Evolutionary conservation across 1,284 basidiomycete genomes (phyloP).

Genomic region (Boletus subluridellus): DNA sequence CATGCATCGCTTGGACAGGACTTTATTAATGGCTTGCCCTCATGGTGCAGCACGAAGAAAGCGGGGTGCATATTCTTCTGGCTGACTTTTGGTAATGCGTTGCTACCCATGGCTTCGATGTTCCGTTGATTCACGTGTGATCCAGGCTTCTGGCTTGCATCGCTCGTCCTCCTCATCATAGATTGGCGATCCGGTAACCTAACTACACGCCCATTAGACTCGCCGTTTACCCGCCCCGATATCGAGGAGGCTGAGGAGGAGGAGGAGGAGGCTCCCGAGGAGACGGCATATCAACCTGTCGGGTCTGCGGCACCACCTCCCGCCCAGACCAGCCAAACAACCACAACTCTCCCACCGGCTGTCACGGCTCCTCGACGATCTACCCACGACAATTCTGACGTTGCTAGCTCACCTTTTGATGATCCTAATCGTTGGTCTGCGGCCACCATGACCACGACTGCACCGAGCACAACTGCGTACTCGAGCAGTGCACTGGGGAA

Average conservation of each 20-base stretch:
- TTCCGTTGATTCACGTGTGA: conserved; percentile 7
- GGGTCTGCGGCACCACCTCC: conserved; percentile 21
- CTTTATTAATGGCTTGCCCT: conserved; percentile 64
- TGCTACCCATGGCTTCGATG: conserved; percentile 9
- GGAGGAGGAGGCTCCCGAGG: conserved; percentile 45
- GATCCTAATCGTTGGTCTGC: conserved; percentile 52
- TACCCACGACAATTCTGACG: conserved; percentile 39
- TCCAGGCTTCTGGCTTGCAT: conserved; percentile 64
- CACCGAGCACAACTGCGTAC: conserved; percentile 36
- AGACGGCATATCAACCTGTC: conserved; percentile 43
- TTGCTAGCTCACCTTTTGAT: conserved; percentile 48
- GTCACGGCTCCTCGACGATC: conserved; percentile 27
- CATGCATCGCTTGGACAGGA: conserved; percentile 64
- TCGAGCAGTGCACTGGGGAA: conserved; percentile 28
- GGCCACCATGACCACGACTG: conserved; percentile 29
- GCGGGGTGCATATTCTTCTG: conserved; percentile 85
- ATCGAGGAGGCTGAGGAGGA: conserved; percentile 43
- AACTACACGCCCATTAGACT: conserved; percentile 52
- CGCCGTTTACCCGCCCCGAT: conserved; percentile 60
- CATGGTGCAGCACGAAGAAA: conserved; percentile 89
- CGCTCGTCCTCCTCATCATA: conserved; percentile 56
- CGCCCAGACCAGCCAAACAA: conserved; percentile 14
- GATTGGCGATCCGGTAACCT: conserved; percentile 73
- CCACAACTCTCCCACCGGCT: conserved; percentile 38
- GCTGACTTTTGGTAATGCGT: conserved; percentile 61